These are phyloP conservation scores for Tetradesmus obliquus DNA, from an alignment of 139 green algal species.

Conservation along the genomic window DNA sequence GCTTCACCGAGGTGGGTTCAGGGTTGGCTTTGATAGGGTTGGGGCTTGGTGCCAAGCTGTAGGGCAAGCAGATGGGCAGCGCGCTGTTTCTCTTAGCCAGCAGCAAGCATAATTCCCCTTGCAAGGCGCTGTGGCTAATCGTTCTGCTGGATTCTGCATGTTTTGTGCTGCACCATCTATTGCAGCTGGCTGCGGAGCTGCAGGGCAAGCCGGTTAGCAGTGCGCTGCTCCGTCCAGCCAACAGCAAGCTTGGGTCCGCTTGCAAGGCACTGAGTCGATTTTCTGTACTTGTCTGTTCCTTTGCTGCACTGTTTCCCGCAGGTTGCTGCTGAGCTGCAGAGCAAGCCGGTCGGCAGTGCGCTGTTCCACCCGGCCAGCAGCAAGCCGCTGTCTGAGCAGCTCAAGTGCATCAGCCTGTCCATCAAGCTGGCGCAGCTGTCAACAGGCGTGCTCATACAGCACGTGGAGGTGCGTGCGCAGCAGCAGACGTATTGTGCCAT, in stretches of 20 bases:
- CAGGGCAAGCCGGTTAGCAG: background rate
- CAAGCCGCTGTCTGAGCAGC: slow-evolving; percentile 9
- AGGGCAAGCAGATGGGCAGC: background rate
- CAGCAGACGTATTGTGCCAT: background rate
- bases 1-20: background rate
- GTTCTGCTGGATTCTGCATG: background rate
- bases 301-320: background rate
- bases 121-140: too few species aligned
- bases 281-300: too few species aligned
- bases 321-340: slow-evolving; percentile 28
- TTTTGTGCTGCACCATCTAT: background rate
- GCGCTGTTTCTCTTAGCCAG: too few species aligned
- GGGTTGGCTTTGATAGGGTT: background rate
- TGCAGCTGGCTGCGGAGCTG: background rate
- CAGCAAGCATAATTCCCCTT: too few species aligned
- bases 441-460: slow-evolving; percentile 17
- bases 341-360: background rate
- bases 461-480: background rate
- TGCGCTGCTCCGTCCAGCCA: background rate
- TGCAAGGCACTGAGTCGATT: too few species aligned
- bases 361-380: slow-evolving; percentile 11
- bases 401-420: slow-evolving; percentile 10
- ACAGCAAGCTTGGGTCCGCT: background rate
- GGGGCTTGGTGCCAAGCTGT: background rate
- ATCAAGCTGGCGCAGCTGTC: slow-evolving; percentile 36